phyloP scores from a whole-genome alignment of 129 eudicot species.

The Chrysanthemum lavandulifolium region DNA sequence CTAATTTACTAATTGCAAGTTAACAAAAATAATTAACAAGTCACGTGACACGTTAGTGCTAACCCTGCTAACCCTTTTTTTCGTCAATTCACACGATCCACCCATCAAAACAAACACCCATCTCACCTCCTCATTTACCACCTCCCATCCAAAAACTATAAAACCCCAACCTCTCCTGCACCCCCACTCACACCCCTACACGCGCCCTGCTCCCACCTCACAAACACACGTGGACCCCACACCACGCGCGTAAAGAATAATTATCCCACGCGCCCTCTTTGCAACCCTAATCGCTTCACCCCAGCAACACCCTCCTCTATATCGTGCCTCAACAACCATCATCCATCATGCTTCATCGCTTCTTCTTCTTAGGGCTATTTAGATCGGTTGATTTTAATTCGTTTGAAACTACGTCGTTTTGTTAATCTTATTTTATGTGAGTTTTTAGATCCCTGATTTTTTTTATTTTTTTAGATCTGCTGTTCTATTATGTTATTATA shows the following conservation, averaged over 20 bases:
- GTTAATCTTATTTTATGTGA: constrained; percentile 18
- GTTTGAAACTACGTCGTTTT: constrained; percentile 9
- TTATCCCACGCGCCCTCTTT: constrained; percentile 40
- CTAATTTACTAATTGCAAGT: too few species aligned
- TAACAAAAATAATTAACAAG: too few species aligned
- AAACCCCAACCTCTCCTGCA: constrained; percentile 19
- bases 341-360: constrained; percentile 32
- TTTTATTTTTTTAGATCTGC: too few species aligned
- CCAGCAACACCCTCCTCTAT: constrained; percentile 37
- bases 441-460: constrained; percentile 22
- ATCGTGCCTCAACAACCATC: constrained; percentile 18
- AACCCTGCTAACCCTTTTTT: too few species aligned
- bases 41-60: too few species aligned
- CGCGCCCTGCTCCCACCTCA: constrained; percentile 25
- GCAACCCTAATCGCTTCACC: constrained; percentile 48
- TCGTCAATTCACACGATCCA: too few species aligned
- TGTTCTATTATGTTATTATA: too few species aligned
- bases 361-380: constrained; percentile 20
- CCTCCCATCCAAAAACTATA: constrained; percentile 24
- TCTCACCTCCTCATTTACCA: too few species aligned
- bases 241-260: constrained; percentile 31
- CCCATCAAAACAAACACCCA: too few species aligned
- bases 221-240: constrained; percentile 4
- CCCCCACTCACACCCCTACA: constrained; percentile 10
- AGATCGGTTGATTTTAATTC: constrained; percentile 12